Base-by-base conservation (phyloP, 202 grass and related monocot genomes). In the Carex sylvatica region DNA sequence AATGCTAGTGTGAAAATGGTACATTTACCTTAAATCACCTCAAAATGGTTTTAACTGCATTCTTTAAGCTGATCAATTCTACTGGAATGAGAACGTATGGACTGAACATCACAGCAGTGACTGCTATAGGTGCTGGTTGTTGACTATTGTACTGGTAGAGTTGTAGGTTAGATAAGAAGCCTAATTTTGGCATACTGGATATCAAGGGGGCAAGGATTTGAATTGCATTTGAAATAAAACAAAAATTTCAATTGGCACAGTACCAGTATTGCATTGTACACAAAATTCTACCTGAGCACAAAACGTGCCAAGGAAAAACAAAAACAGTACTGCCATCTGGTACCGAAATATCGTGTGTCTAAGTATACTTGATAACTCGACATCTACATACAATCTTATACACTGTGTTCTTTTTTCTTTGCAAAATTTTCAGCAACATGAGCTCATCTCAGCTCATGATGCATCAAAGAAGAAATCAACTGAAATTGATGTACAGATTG, bases 401-500 rank as follows among this genome's bases (percentile, higher is more conserved):
- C 42, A 38, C 1, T 47, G 3, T 35, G 35, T 19, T 78, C 8
- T 1, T 67, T 19, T 69, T 69, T 44, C 46, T 53, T 2, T 35
- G 30, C 0, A 6, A 67, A 67, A 14, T 1, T 0, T 67, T 62
- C 35, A 68, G 75, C 86, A 83, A 53, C 88, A 91, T 73, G 79
- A 84, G 20, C 52, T 26, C 13, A 49, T 47, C 16, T 66, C 11
- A 13, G 46, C 14, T 42, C 14, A 71, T 6, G 47, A 69, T 28
- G 58, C 11, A 68, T 82, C 62, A 28, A 54, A 63, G 82, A 38
- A 81, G 23, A 26, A 73, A 62, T 82, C 63, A 54, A 52, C 85
- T 44, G 74, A 91, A 33, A 85, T 98, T 76, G 64, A 90, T 33
- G 86, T 90, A 71, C 92, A 94, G 83, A 66, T 98, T 81, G 84